Conservation (phyloP, 2,329 filamentous ascomycete species). For the Talaromyces albobiverticillius region DNA sequence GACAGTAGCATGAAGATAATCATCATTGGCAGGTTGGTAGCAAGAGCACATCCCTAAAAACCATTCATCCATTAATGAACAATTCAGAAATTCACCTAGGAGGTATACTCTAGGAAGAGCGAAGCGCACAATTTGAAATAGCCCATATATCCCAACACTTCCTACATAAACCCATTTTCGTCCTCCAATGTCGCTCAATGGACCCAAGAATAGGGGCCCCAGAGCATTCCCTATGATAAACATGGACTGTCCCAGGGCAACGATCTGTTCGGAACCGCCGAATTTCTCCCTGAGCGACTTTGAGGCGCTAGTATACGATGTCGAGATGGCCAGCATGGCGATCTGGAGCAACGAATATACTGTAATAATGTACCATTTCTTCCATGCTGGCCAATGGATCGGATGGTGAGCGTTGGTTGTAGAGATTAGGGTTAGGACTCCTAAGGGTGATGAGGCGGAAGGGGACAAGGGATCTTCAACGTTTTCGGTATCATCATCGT, state of each 20-base stretch:
- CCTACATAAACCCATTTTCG: slow-evolving; percentile 46
- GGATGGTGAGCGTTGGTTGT: slow-evolving; percentile 19
- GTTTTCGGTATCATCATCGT: too few relatives aligned
- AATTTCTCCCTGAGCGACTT: slow-evolving; percentile 37
- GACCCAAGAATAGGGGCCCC: slow-evolving; percentile 41
- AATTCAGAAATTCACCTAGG: too few relatives aligned
- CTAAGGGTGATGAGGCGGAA: background rate
- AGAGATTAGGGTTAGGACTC: slow-evolving; percentile 13
- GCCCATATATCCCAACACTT: slow-evolving; percentile 32
- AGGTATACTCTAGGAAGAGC: too few relatives aligned
- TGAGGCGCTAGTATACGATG: slow-evolving; percentile 40
- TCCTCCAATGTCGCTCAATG: slow-evolving; percentile 42
- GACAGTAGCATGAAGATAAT: slow-evolving; percentile 38
- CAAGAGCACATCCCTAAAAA: slow-evolving; percentile 28
- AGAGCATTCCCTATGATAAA: slow-evolving; percentile 45
- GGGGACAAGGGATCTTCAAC: background rate
- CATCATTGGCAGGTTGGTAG: slow-evolving; percentile 36
- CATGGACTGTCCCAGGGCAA: slow-evolving; percentile 41
- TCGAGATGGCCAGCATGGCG: slow-evolving; percentile 40
- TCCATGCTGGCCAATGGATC: slow-evolving; percentile 18
- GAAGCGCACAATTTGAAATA: slow-evolving; percentile 29
- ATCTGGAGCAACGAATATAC: slow-evolving; percentile 34
- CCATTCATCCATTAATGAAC: background rate
- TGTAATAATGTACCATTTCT: slow-evolving; percentile 21
- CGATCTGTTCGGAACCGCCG: slow-evolving; percentile 35